phyloP scores from a whole-genome alignment of 805 yeast genomes.

The Nakazawaea wickerhamii region DNA sequence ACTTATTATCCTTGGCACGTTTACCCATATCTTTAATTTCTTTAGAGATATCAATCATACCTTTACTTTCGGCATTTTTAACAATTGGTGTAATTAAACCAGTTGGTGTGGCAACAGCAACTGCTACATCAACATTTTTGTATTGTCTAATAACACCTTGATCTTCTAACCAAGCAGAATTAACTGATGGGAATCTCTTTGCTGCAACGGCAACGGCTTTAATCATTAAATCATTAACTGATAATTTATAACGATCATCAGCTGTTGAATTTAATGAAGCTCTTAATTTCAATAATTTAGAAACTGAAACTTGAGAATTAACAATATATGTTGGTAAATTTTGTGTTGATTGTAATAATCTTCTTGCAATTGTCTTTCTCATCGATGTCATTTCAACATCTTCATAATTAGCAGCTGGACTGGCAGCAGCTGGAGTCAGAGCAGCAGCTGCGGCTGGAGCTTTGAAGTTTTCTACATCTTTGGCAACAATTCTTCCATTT shows the following conservation, averaged over 20 bases:
- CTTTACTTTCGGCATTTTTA: slow-evolving; percentile 81
- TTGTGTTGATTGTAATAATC: slow-evolving; percentile 82
- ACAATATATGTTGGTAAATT: slow-evolving; percentile 90
- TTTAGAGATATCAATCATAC: slow-evolving; percentile 73
- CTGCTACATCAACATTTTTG: slow-evolving; percentile 90
- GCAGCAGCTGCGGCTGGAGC: slow-evolving; percentile 37
- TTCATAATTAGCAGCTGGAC: slow-evolving; percentile 57
- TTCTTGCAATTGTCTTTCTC: slow-evolving; percentile 91
- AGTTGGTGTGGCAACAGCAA: slow-evolving; percentile 97
- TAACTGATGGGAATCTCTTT: slow-evolving; percentile 86
- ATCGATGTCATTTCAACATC: slow-evolving; percentile 85
- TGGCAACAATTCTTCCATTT: slow-evolving; percentile 86
- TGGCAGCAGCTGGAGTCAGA: slow-evolving; percentile 39
- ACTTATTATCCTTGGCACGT: slow-evolving; percentile 92
- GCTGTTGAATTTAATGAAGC: slow-evolving; percentile 80
- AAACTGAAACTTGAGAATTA: slow-evolving; percentile 78
- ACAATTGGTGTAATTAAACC: slow-evolving; percentile 97
- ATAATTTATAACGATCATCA: slow-evolving; percentile 82
- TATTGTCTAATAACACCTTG: slow-evolving; percentile 91
- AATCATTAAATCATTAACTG: slow-evolving; percentile 89
- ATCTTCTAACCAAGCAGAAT: slow-evolving; percentile 86
- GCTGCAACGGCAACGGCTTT: slow-evolving; percentile 93
- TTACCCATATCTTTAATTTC: slow-evolving; percentile 90
- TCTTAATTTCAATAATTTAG: slow-evolving; percentile 88
- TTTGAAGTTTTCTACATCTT: slow-evolving; percentile 76